Evolutionary conservation across 2,329 filamentous ascomycete genomes (phyloP), one percentile per base, ranked within the genome.

Genomic region (Pseudocercospora musae): DNA sequence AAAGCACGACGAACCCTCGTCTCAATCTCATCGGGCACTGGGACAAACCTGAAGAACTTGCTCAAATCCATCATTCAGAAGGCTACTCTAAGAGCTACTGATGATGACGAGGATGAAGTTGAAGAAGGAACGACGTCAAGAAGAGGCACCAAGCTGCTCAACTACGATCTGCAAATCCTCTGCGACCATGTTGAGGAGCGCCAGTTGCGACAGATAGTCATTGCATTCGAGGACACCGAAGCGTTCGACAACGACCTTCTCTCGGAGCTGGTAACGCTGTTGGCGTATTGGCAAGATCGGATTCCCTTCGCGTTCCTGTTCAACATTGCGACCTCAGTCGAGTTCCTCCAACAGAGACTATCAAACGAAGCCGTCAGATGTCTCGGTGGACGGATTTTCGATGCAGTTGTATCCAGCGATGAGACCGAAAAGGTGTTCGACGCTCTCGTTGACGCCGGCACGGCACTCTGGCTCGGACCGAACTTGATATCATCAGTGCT

Each of bases 141-240:
- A 25, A 66, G 58, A 23, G 62, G 55, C 4, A 65, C 69, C n/a
- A 74, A 88, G 81, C 84, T 90, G 62, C 82, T 94, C 2, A 89
- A 91, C 69, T 95, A 94, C 73, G 91, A 95, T 71, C 81, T 95
- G 15, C 88, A 90, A 69, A 86, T 89, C 23, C 76, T 95, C 29
- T 78, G 87, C 64, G 81, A 84, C 25, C 87, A 84, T 74, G 80
- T 87, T 13, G 81, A 80, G 62, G 78, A 80, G 8, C 82, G 83
- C 40, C 74, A 76, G 23, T 82, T 82, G 29, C 76, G 83, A 44
- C 85, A 86, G 68, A 83, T 94, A 9, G 83, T 91, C 57, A 80
- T 96, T 54, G 86, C 89, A 0, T 87, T 95, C 62, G 88, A 92
- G 73, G 91, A 95, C 71, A 92, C 89, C 65, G 91, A 95, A 76